Evolutionary conservation across 176 grass and related monocot genomes (phyloP).

Genomic region (Pharus latifolius): DNA sequence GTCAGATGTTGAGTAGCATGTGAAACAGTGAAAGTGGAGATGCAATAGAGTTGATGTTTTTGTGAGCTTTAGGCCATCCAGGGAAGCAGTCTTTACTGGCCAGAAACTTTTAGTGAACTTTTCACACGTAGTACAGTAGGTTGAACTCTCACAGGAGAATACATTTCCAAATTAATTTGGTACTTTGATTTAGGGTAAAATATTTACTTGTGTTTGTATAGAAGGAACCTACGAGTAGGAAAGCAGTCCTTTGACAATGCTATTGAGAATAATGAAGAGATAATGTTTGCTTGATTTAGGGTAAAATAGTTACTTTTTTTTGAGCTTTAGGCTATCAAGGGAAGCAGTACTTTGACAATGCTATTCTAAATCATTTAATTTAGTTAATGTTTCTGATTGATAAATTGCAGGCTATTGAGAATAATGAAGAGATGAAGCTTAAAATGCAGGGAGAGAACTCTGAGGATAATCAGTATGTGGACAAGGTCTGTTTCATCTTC

Average conservation of each 20-base stretch:
- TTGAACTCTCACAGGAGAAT: not conserved
- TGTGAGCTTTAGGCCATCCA: not conserved
- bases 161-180: not conserved
- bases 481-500: conserved; percentile 57
- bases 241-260: conserved; percentile 1
- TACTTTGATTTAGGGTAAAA: not conserved
- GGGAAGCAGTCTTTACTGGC: not conserved
- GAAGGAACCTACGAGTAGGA: too few species aligned
- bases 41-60: not conserved
- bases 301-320: too few species aligned
- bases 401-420: conserved; percentile 61
- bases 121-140: not conserved
- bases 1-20: not conserved
- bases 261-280: too few species aligned
- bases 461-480: conserved; percentile 53
- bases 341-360: not conserved
- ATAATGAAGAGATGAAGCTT: conserved; percentile 60
- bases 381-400: not conserved
- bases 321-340: too few species aligned
- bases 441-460: conserved; percentile 50
- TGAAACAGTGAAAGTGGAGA: conserved; percentile 4
- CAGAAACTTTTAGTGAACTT: not conserved
- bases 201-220: not conserved
- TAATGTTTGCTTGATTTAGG: too few species aligned
- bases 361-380: not conserved